A percentile compares a stretch with the other conserved stretches of the same genome.
These are phyloP conservation scores for Cardamine resedifolia DNA, from an alignment of 345 rosid genomes.

Conservation along the genomic window DNA sequence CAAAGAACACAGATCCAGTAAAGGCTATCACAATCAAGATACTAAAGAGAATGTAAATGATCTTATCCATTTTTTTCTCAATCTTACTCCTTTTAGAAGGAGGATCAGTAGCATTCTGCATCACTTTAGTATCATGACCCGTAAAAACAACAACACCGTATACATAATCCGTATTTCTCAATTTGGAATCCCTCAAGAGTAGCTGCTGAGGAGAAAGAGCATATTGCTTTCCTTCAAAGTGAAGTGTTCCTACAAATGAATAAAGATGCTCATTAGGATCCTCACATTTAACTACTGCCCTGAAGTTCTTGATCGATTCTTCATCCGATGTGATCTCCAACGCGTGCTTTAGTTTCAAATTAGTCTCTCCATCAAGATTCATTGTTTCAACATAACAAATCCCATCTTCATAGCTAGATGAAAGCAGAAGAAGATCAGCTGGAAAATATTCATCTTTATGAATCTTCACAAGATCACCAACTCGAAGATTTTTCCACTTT, in stretches of 20 bases:
- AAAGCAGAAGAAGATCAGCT: constrained; percentile 84
- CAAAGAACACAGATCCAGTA: constrained; percentile 67
- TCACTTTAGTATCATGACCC: constrained; percentile 93
- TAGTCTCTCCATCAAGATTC: constrained; percentile 97
- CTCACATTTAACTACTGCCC: constrained; percentile 63
- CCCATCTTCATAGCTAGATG: constrained; percentile 78
- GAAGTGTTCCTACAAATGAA: constrained; percentile 72
- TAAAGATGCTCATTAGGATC: constrained; percentile 85
- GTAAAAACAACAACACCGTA: constrained; percentile 82
- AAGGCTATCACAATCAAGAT: constrained; percentile 63
- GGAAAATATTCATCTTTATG: constrained; percentile 77
- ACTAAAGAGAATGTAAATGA: constrained; percentile 75
- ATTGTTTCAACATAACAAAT: constrained; percentile 87
- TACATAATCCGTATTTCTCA: constrained; percentile 64
- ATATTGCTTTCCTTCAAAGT: constrained; percentile 35
- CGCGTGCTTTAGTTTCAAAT: constrained; percentile 74
- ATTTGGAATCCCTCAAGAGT: constrained; percentile 85
- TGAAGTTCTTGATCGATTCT: constrained; percentile 46
- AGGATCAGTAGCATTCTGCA: constrained; percentile 86
- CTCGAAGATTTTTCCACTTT: constrained; percentile 72
- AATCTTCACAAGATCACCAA: constrained; percentile 80
- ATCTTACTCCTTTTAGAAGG: constrained; percentile 92
- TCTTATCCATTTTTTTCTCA: constrained; percentile 90
- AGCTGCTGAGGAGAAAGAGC: constrained; percentile 74
- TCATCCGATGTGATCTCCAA: constrained; percentile 60